A percentile compares a stretch with the other conserved stretches of the same genome.
phyloP scores from a whole-genome alignment of 441 rosid genomes.

The Adansonia rubrostipa region DNA sequence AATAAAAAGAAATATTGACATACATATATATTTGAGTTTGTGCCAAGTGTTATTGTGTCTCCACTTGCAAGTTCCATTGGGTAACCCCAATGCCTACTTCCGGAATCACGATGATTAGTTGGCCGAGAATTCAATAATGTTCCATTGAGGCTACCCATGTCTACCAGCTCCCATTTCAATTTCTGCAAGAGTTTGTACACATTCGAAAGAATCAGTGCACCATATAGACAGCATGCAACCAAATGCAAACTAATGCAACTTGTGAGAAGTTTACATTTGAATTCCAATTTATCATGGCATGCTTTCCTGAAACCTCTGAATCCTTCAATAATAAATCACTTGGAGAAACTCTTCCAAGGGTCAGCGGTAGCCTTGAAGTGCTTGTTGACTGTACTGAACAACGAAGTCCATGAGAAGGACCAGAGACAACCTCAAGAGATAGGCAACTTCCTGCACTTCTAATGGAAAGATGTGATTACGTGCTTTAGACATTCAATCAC shows the following conservation, averaged over 20 bases:
- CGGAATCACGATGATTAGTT: conserved; percentile 63
- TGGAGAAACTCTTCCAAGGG: conserved; percentile 84
- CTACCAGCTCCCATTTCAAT: conserved; percentile 90
- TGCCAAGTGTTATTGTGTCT: conserved; percentile 82
- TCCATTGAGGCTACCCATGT: conserved; percentile 93
- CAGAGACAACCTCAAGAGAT: conserved; percentile 81
- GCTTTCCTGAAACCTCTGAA: conserved; percentile 94
- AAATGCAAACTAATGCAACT: conserved; percentile 26
- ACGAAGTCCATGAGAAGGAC: conserved; percentile 72
- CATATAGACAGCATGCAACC: conserved; percentile 23
- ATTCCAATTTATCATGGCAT: conserved; percentile 95
- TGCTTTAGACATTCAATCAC: conserved; percentile 46
- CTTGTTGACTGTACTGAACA: conserved; percentile 61
- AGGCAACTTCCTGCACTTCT: conserved; percentile 95
- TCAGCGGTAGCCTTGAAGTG: conserved; percentile 76
- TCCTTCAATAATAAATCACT: conserved; percentile 75
- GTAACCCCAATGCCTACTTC: conserved; percentile 76
- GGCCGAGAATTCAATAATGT: conserved; percentile 78
- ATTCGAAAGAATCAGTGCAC: conserved; percentile 27
- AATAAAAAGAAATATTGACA: conserved; percentile 33
- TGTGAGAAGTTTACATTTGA: conserved; percentile 53
- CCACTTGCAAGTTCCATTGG: conserved; percentile 78
- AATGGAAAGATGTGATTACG: conserved; percentile 59
- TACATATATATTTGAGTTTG: conserved; percentile 74
- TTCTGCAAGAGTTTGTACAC: conserved; percentile 55